Evolutionary conservation across 441 rosid species (phyloP).

Genomic region (Gossypium aridum): DNA sequence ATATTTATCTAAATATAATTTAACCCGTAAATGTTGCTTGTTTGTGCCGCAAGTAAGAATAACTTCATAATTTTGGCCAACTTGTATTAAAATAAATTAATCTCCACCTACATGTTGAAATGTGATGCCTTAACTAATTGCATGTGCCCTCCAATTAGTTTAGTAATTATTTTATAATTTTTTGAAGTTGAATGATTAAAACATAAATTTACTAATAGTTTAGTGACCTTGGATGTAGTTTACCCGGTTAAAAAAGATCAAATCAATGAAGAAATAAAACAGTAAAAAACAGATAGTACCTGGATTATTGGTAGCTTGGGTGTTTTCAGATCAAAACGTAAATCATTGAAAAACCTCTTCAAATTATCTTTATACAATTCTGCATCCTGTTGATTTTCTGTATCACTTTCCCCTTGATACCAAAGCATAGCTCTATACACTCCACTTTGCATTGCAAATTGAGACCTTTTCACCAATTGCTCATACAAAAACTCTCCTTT

Average conservation of each 20-base stretch:
- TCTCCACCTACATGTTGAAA: no score
- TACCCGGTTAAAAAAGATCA: not conserved
- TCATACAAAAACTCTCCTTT: constrained; percentile 52
- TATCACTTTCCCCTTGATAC: constrained; percentile 88
- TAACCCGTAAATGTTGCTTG: no score
- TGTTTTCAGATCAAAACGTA: constrained; percentile 46
- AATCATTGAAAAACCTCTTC: constrained; percentile 43
- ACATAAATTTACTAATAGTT: no score
- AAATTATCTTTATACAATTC: constrained; percentile 42
- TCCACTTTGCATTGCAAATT: constrained; percentile 29
- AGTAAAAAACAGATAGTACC: constrained; percentile 24
- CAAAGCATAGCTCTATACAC: constrained; percentile 49
- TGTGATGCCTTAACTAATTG: no score
- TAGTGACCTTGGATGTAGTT: no score
- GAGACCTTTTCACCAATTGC: constrained; percentile 42
- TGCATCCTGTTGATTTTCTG: constrained; percentile 41
- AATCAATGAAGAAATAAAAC: not conserved
- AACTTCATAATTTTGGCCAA: no score
- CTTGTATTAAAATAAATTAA: no score
- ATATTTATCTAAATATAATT: no score
- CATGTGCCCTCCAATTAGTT: no score
- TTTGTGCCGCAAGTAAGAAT: no score
- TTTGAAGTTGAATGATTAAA: no score
- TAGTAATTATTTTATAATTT: no score
- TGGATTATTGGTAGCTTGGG: constrained; percentile 63